Evolutionary conservation across 768 basidiomycete genomes (phyloP), one percentile per base, ranked within the genome.

Genomic region (Termitomyces sp.): DNA sequence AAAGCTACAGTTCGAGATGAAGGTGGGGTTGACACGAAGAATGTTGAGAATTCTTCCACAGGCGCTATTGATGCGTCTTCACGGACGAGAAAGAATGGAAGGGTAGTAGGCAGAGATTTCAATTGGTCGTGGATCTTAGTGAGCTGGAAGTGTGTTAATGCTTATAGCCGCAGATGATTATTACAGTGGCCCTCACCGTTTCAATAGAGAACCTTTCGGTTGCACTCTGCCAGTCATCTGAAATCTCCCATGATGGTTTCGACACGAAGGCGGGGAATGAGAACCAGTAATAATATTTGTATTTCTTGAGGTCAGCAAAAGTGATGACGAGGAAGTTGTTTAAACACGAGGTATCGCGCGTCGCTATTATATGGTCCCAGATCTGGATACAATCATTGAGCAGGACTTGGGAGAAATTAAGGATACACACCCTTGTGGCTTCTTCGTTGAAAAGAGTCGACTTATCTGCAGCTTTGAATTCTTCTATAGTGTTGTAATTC

Each of bases 221-320:
- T 3, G 82, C 87, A 31, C 61, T 53, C 49, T 67, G 72, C 84
- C 89, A 89, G 0, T 71, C 66, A 6, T 77, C 80, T 35, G 75
- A 73, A 62, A 91, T 86, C 74, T 91, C 87, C 95, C 95, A 98
- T 5, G 88, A 83, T 7, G 97, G 94, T 62, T 91, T 93, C 21
- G 90, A 77, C 0, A 87, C 86, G 61, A 98, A 86, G 0, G 95
- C 93, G 2, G 97, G 96, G 69, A 98, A 97, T 0, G 91, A 89
- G 66, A 98, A 98, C 97, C 96, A 99, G 72, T 98, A 98, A 66
- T 87, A 94, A 68, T 94, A 98, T 62, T 87, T 89, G 77, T 97
- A 98, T 70, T 95, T 98, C 79, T 98, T 99, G 63, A 99, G 85
- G 71, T 99, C 97, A 0, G 97, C 92, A 63, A 86, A 98, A 0